Percentiles rank a stretch among this genome's conserved stretches.
Evolutionary conservation across 192 early-diverging fungal species (phyloP).

Genomic region (Coemansia guatemalensis): DNA sequence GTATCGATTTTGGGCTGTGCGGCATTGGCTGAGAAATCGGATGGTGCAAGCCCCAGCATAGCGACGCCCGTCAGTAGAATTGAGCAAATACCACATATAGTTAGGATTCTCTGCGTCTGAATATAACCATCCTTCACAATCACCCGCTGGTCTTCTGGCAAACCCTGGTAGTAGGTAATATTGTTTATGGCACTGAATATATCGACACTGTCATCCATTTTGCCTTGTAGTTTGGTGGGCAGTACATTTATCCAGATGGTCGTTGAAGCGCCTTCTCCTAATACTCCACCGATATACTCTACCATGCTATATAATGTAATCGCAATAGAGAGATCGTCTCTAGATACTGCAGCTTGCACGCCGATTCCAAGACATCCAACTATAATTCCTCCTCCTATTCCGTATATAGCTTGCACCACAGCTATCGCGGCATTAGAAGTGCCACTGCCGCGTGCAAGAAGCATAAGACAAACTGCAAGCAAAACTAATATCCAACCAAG

Average conservation of each 20-base stretch:
- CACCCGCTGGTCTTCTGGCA: constrained; percentile 44
- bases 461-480: constrained; percentile 46
- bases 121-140: constrained; percentile 46
- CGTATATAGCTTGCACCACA: constrained; percentile 35
- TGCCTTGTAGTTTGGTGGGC: constrained; percentile 27
- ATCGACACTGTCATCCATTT: constrained; percentile 24
- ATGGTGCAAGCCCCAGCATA: constrained; percentile 45
- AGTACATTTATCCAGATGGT: constrained; percentile 51
- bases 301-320: constrained; percentile 48
- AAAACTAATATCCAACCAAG: constrained; percentile 42
- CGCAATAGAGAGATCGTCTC: constrained; percentile 41
- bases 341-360: constrained; percentile 35
- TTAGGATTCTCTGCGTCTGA: constrained; percentile 39
- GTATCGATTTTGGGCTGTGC: too few relatives aligned
- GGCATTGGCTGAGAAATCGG: constrained; percentile 15
- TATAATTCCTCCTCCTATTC: constrained; percentile 40
- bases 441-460: constrained; percentile 27
- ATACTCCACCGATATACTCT: constrained; percentile 44
- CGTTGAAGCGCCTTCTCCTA: constrained; percentile 47
- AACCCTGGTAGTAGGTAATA: constrained; percentile 43
- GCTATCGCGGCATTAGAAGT: constrained; percentile 42
- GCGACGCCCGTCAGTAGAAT: constrained; percentile 36
- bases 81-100: constrained; percentile 48
- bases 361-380: constrained; percentile 49
- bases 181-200: constrained; percentile 43